A percentile compares a stretch with the other conserved stretches of the same genome.
These are phyloP conservation scores for Pichiaceae sp. DNA, from an alignment of 1,139 yeast genomes.

Conservation along the genomic window DNA sequence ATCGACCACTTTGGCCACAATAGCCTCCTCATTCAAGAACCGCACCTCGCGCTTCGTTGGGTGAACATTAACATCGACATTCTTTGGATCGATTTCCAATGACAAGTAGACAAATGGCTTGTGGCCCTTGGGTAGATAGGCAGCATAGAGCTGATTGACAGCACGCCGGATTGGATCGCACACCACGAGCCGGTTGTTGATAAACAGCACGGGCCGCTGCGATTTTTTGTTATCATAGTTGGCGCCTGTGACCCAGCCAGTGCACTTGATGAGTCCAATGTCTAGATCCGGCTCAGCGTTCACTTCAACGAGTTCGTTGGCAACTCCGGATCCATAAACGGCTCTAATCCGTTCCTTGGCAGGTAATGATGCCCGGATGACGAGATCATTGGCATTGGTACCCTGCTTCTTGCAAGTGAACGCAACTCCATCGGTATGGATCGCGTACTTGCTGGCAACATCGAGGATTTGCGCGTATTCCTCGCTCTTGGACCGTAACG, in stretches of 20 bases:
- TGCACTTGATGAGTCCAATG: conserved; percentile 40
- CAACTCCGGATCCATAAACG: conserved; percentile 65
- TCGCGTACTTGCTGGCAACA: conserved; percentile 75
- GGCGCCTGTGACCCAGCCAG: conserved; percentile 64
- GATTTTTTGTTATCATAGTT: conserved; percentile 65
- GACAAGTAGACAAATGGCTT: conserved; percentile 74
- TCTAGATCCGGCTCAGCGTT: conserved; percentile 16
- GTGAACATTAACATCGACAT: conserved; percentile 88
- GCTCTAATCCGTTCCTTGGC: conserved; percentile 62
- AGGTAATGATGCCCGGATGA: conserved; percentile 39
- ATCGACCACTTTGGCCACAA: conserved; percentile 51
- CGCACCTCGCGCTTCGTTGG: conserved; percentile 94
- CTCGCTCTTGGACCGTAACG: conserved; percentile 59
- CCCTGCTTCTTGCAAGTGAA: conserved; percentile 76
- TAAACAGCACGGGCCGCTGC: conserved; percentile 66
- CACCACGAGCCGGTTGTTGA: conserved; percentile 73
- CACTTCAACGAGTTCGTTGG: conserved; percentile 44
- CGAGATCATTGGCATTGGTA: conserved; percentile 49
- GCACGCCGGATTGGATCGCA: conserved; percentile 79
- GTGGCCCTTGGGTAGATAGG: conserved; percentile 71
- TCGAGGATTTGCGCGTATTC: conserved; percentile 75
- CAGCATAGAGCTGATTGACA: conserved; percentile 50
- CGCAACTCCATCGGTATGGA: conserved; percentile 64
- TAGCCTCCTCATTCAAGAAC: conserved; percentile 80
- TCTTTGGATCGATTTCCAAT: conserved; percentile 53